Conservation (phyloP, 2,329 filamentous ascomycete genomes). For the Aspergillus neotritici region DNA sequence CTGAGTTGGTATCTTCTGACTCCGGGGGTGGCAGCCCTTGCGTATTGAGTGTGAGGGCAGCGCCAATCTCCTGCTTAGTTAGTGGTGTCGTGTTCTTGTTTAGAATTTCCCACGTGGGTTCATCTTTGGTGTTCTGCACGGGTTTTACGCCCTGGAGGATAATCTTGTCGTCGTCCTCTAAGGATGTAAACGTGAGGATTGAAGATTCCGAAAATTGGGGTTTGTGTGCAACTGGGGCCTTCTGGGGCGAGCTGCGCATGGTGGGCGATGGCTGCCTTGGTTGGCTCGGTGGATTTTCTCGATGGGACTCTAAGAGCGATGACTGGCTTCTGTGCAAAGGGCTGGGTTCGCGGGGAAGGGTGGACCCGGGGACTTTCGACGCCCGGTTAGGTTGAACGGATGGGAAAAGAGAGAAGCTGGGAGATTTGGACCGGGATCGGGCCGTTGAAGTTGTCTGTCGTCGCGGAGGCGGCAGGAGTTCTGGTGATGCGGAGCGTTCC, state of each 20-base stretch:
- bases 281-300: constrained; percentile 14
- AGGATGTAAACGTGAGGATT: constrained; percentile 13
- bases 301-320: constrained; percentile 8
- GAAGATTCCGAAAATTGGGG: constrained; percentile 16
- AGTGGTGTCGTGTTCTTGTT: constrained; percentile 10
- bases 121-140: constrained; percentile 11
- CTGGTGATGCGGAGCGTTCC: constrained; percentile 4
- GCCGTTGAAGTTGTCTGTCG: constrained; percentile 34
- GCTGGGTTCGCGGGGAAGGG: constrained; percentile 24
- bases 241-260: constrained; percentile 3
- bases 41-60: constrained; percentile 12
- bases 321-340: constrained; percentile 22
- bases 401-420: constrained; percentile 38
- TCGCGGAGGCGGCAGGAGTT: constrained; percentile 18
- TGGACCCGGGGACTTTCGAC: constrained; percentile 25
- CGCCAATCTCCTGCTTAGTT: constrained; percentile 1
- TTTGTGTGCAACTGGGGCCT: constrained; percentile 8
- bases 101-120: constrained; percentile 22
- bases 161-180: constrained; percentile 11
- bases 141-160: constrained; percentile 14
- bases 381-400: constrained; percentile 27
- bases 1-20: constrained; percentile 7
- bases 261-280: constrained; percentile 6
- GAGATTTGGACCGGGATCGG: constrained; percentile 25
- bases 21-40: constrained; percentile 8